These are phyloP conservation scores for Apophysomyces elegans DNA, from an alignment of 371 early-diverging fungal species.

Conservation along the genomic window DNA sequence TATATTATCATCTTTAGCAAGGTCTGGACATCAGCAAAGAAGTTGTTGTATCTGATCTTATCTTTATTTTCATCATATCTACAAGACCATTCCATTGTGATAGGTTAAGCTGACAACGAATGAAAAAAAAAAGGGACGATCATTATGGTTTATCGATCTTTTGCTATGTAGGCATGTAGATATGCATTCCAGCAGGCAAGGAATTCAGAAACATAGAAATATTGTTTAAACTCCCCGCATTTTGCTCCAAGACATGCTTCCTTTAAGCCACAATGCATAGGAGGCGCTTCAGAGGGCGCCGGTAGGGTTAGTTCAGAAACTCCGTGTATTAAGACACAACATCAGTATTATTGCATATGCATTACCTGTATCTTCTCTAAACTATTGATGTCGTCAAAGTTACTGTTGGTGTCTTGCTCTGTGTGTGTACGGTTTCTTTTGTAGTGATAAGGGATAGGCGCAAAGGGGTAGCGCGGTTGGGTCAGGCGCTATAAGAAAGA, in stretches of 20 bases:
- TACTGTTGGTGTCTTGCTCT: background rate
- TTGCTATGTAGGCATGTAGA: constrained; percentile 7
- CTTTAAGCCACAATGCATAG: background rate
- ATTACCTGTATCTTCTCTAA: background rate
- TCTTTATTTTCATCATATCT: background rate
- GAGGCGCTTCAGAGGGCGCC: background rate
- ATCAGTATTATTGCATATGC: background rate
- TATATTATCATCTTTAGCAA: background rate
- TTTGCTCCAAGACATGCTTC: background rate
- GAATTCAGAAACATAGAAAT: background rate
- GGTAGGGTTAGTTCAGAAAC: constrained; percentile 2
- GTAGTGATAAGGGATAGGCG: background rate
- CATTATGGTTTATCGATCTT: background rate
- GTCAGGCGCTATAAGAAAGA: background rate
- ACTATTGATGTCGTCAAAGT: background rate
- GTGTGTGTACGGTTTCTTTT: no score
- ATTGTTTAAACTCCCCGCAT: background rate
- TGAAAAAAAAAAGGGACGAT: background rate
- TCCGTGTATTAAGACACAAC: background rate
- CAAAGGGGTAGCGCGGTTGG: background rate
- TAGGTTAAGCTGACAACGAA: background rate
- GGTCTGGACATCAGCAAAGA: background rate
- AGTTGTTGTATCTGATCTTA: no score
- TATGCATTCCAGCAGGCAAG: constrained; percentile 3
- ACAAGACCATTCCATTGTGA: background rate